phyloP scores from a whole-genome alignment of 108 stramenopile genomes.

The Hondaea fermentalgiana region DNA sequence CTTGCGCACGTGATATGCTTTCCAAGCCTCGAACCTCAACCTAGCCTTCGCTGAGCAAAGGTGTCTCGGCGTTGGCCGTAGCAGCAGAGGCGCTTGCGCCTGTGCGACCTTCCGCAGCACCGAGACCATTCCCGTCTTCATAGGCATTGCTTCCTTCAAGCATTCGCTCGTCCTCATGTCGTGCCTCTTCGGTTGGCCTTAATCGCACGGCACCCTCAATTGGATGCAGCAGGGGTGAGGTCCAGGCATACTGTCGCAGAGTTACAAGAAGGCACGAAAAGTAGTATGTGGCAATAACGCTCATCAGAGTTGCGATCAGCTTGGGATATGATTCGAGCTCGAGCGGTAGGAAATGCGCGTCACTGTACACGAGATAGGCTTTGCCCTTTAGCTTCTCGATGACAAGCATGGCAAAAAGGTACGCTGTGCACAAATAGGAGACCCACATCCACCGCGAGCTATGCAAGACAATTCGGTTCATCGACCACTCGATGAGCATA shows the following conservation, averaged over 20 bases:
- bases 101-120: no score
- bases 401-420: neutral
- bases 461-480: neutral
- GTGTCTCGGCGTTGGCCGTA: no score
- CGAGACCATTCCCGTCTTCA: no score
- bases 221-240: neutral
- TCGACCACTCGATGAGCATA: neutral
- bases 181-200: neutral
- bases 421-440: neutral
- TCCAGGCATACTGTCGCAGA: neutral
- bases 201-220: neutral
- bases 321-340: neutral
- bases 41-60: no score
- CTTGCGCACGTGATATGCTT: no score
- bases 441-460: constrained; percentile 13
- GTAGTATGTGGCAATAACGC: neutral
- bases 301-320: neutral
- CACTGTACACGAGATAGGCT: neutral
- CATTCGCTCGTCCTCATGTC: no score
- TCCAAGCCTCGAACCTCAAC: no score
- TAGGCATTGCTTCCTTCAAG: no score
- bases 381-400: neutral
- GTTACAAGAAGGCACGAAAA: neutral
- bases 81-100: no score
- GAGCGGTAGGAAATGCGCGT: neutral